phyloP scores from a whole-genome alignment of 495 filamentous ascomycete species.

The Aspergillus coremiiformis region DNA sequence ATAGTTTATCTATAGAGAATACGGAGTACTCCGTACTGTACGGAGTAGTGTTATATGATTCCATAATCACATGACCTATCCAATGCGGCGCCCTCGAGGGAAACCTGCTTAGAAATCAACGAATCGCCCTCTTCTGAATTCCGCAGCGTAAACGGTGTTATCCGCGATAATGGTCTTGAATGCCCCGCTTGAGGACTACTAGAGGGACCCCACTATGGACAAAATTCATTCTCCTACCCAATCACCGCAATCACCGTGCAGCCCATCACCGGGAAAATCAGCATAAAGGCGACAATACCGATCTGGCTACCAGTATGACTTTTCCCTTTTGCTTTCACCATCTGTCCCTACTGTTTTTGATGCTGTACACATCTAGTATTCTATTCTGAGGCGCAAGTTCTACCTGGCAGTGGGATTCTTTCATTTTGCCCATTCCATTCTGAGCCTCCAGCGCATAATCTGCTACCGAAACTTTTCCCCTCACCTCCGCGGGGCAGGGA shows the following conservation, averaged over 20 bases:
- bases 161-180: constrained; percentile 19
- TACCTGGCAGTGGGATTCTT: neutral
- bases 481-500: constrained; percentile 14
- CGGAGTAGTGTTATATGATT: too few relatives aligned
- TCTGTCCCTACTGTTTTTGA: neutral
- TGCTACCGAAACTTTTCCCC: constrained; percentile 5
- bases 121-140: neutral
- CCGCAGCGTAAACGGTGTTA: constrained; percentile 17
- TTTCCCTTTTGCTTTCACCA: constrained; percentile 3
- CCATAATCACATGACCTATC: constrained; percentile 22
- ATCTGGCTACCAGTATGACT: constrained; percentile 10
- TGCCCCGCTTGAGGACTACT: constrained; percentile 25
- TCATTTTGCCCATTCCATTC: neutral
- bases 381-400: neutral
- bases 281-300: constrained; percentile 14
- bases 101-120: constrained; percentile 16
- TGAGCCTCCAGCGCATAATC: neutral
- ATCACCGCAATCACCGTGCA: constrained; percentile 11
- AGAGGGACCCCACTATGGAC: neutral
- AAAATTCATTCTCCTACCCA: neutral
- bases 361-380: neutral
- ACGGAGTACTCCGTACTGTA: too few relatives aligned
- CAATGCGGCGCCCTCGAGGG: neutral
- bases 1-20: too few relatives aligned
- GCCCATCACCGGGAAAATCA: constrained; percentile 14